A percentile compares a stretch with the other conserved stretches of the same genome.
These are phyloP conservation scores for Chaetomiaceae sp. DNA, from an alignment of 2,329 filamentous ascomycete genomes.

Conservation along the genomic window DNA sequence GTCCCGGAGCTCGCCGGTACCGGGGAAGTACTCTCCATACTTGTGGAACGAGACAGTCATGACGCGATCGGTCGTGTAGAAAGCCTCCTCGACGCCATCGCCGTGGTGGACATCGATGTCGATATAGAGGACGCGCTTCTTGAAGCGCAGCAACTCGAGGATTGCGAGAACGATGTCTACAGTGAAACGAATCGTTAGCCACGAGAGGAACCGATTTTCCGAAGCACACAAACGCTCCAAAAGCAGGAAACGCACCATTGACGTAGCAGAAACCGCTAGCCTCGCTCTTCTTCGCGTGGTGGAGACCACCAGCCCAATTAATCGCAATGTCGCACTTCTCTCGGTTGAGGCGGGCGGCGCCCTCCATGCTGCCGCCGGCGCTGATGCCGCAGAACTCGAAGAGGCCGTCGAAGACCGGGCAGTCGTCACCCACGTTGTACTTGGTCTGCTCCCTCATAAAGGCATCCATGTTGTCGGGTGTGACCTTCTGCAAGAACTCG, in stretches of 20 bases:
- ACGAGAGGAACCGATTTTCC: too few relatives aligned
- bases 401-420: slow-evolving; percentile 95
- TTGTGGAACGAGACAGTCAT: slow-evolving; percentile 95
- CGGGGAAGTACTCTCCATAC: slow-evolving; percentile 93
- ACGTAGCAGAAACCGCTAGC: slow-evolving; percentile 98
- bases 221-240: slow-evolving; percentile 23
- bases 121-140: slow-evolving; percentile 94
- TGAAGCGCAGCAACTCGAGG: slow-evolving; percentile 81
- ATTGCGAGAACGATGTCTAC: slow-evolving; percentile 93
- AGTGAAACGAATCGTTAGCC: neutral
- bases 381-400: slow-evolving; percentile 95
- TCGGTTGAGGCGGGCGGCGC: slow-evolving; percentile 81
- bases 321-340: slow-evolving; percentile 94
- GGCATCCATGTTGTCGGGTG: slow-evolving; percentile 95
- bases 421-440: slow-evolving; percentile 95
- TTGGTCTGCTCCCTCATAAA: slow-evolving; percentile 86
- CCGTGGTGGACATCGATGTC: slow-evolving; percentile 86
- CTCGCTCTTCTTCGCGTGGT: slow-evolving; percentile 96
- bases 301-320: slow-evolving; percentile 95
- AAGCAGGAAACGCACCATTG: slow-evolving; percentile 66
- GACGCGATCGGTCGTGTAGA: slow-evolving; percentile 76
- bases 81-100: slow-evolving; percentile 79
- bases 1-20: slow-evolving; percentile 79
- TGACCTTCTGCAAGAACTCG: slow-evolving; percentile 89
- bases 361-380: slow-evolving; percentile 88